These are phyloP conservation scores for Pugionium dolabratum DNA, from an alignment of 345 rosid species.

Conservation along the genomic window DNA sequence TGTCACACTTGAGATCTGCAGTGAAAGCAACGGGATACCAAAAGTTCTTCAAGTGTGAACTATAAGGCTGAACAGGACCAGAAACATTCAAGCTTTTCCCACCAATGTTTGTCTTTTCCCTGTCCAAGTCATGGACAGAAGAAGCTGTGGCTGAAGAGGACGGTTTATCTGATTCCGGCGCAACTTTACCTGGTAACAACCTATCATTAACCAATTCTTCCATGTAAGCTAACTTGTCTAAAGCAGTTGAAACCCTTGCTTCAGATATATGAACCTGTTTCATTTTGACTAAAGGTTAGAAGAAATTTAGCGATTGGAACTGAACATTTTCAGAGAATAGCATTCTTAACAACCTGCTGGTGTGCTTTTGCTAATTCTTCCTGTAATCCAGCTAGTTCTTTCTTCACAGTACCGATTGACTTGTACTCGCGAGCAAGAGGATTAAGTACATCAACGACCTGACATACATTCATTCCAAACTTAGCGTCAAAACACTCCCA, in stretches of 20 bases:
- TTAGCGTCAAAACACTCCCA: slow-evolving; percentile 11
- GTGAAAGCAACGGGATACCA: slow-evolving; percentile 97
- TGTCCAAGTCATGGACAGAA: slow-evolving; percentile 48
- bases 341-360: slow-evolving; percentile 57
- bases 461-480: slow-evolving; percentile 20
- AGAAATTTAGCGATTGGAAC: not conserved
- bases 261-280: slow-evolving; percentile 95
- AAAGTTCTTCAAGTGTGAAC: slow-evolving; percentile 72
- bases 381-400: slow-evolving; percentile 89
- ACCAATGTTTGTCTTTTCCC: slow-evolving; percentile 48
- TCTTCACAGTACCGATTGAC: slow-evolving; percentile 86
- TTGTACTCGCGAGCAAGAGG: slow-evolving; percentile 97
- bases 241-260: slow-evolving; percentile 87
- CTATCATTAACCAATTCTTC: slow-evolving; percentile 82
- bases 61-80: slow-evolving; percentile 87
- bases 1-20: slow-evolving; percentile 76
- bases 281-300: slow-evolving; percentile 2
- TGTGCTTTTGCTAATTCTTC: slow-evolving; percentile 84
- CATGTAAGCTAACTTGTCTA: slow-evolving; percentile 95
- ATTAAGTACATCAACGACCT: slow-evolving; percentile 97
- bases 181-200: slow-evolving; percentile 63
- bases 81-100: slow-evolving; percentile 78
- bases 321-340: not conserved
- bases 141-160: slow-evolving; percentile 52
- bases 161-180: slow-evolving; percentile 46